Evolutionary conservation across 441 rosid genomes (phyloP).

Genomic region (Erodium moschatum): DNA sequence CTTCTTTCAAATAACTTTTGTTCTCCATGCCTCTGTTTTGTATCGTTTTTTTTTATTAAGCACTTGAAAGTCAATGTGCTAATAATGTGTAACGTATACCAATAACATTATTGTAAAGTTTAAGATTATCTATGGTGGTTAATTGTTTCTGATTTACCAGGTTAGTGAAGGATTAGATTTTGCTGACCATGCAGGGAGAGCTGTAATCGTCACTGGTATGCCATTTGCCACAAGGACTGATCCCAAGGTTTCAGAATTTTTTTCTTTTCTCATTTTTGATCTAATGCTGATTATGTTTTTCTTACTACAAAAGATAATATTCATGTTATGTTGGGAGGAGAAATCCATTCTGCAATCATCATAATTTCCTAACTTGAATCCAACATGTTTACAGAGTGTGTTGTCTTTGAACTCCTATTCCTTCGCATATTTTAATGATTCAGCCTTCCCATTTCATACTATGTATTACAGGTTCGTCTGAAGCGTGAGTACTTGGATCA

Average conservation of each 20-base stretch:
- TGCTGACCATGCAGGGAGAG: conserved; percentile 95
- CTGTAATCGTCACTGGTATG: conserved; percentile 83
- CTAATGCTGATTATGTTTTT: neutral
- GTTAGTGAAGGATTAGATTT: conserved; percentile 98
- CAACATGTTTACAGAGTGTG: neutral
- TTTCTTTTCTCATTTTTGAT: neutral
- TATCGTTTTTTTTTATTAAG: neutral
- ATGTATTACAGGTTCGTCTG: conserved; percentile 57
- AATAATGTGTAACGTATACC: neutral
- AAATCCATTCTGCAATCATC: neutral
- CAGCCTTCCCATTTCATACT: conserved; percentile 18
- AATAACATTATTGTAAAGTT: conserved; percentile 8
- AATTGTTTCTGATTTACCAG: conserved; percentile 35
- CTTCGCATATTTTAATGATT: conserved; percentile 13
- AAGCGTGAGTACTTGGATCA: conserved; percentile 86
- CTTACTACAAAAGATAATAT: neutral
- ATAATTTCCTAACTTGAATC: conserved; percentile 5
- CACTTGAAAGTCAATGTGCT: neutral
- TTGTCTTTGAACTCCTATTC: neutral
- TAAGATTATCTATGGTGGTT: conserved; percentile 20
- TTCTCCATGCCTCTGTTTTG: neutral
- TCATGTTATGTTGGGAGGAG: conserved; percentile 2
- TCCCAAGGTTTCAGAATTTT: conserved; percentile 60
- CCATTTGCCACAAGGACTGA: conserved; percentile 76
- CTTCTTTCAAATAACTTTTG: neutral